phyloP scores from a whole-genome alignment of 2,329 filamentous ascomycete species.

The Arachnomyces sp. region DNA sequence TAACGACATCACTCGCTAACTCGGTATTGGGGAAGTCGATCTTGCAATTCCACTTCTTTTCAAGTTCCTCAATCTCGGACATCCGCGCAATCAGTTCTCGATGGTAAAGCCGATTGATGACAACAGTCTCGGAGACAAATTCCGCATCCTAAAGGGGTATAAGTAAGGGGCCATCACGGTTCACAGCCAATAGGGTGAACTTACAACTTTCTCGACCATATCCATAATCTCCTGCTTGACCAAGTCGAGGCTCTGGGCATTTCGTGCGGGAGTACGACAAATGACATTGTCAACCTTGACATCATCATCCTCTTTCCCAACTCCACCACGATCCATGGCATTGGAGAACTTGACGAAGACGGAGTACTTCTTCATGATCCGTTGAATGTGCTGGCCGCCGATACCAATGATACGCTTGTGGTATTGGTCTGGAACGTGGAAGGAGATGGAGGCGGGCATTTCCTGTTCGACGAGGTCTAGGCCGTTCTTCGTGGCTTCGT shows the following conservation, averaged over 20 bases:
- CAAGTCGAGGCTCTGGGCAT: constrained; percentile 90
- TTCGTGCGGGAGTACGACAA: constrained; percentile 91
- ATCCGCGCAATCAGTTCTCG: constrained; percentile 85
- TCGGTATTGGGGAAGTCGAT: constrained; percentile 97
- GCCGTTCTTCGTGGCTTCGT: constrained; percentile 90
- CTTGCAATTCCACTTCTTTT: constrained; percentile 99
- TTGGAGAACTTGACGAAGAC: constrained; percentile 99
- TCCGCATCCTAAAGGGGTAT: constrained; percentile 64
- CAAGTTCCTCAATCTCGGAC: constrained; percentile 81
- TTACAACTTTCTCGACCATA: constrained; percentile 89
- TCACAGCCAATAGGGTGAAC: too few species aligned
- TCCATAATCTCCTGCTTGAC: constrained; percentile 99
- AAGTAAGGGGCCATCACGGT: constrained; percentile 11
- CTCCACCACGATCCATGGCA: constrained; percentile 91
- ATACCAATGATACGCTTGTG: constrained; percentile 99
- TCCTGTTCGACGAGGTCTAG: constrained; percentile 92
- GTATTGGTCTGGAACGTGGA: constrained; percentile 97
- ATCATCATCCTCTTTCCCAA: constrained; percentile 93
- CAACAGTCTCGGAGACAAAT: constrained; percentile 87
- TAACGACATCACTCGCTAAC: constrained; percentile 91
- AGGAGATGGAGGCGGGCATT: constrained; percentile 98
- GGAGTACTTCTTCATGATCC: constrained; percentile 99
- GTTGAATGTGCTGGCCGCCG: constrained; percentile 94
- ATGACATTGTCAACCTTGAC: constrained; percentile 99
- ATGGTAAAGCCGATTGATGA: constrained; percentile 90